Evolutionary conservation across 768 basidiomycete species (phyloP), one percentile per base, ranked within the genome.

Genomic region (Suillus weaverae): DNA sequence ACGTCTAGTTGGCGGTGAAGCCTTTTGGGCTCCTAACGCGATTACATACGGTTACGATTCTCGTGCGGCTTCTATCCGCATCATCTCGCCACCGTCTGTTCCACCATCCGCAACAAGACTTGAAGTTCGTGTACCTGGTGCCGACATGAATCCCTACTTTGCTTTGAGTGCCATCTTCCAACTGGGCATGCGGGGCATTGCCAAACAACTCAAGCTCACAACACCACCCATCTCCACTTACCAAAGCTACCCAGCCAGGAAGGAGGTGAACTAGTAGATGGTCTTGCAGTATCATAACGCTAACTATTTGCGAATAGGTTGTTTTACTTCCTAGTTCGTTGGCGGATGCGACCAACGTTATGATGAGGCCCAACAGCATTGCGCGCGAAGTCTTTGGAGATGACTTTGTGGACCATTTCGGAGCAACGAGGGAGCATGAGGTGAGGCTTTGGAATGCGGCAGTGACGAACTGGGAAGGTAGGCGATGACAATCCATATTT

Each of bases 31-130:
- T 6, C 95, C 95, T 0, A 96, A 94, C 70, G 88, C 94, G 4
- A 85, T 94, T 20, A 96, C 95, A 4, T 98, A 95, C 74, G 97
- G 96, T 11, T 98, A 96, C 74, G 97, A 99, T 77, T 95, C 93
- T 26, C 92, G 97, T 41, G 90, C 89, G 0, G 95, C 95, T 13
- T 94, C 94, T 11, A 86, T 99, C 57, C 89, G 97, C 51, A 91
- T 99, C 68, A 89, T 99, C 71, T 89, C 91, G 0, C 95, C 97
- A 2, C 97, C 97, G 1, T 89, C 91, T 6, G 90, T 89, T n/a
- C 85, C 91, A 3, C 84, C 85, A 10, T 75, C 86, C 4, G 94
- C 92, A 3, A 98, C 97, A 1, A 84, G 97, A 57, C 85, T 99
- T 70, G 97, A 99, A 80, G 80, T 99, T 16, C 90, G 97, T 62